A percentile compares a stretch with the other conserved stretches of the same genome.
These are phyloP conservation scores for Phytophthora kernoviae DNA, from an alignment of 352 stramenopile species.

Conservation along the genomic window DNA sequence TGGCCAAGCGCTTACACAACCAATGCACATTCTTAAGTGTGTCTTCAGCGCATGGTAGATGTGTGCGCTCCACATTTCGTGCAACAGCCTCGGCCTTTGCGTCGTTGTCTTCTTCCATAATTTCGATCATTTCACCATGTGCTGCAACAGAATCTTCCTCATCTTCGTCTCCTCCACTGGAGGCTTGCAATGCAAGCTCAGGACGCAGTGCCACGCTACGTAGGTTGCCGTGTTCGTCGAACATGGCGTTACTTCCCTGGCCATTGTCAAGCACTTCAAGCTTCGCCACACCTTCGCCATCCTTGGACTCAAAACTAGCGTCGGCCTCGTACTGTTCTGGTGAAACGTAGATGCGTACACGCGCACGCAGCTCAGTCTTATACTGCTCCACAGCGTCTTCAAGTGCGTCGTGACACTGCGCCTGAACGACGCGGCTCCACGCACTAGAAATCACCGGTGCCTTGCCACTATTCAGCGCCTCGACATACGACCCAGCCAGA, in stretches of 20 bases:
- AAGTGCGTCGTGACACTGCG: constrained; percentile 83
- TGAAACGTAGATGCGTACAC: constrained; percentile 56
- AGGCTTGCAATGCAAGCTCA: constrained; percentile 18
- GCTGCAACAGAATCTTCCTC: constrained; percentile 41
- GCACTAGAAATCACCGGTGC: constrained; percentile 88
- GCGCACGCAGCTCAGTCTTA: constrained; percentile 62
- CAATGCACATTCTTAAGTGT: constrained; percentile 67
- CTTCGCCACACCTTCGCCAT: constrained; percentile 22
- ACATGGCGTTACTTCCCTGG: constrained; percentile 67
- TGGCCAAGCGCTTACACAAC: constrained; percentile 73
- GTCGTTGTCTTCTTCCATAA: constrained; percentile 60
- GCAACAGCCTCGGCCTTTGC: constrained; percentile 21
- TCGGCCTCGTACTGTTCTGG: constrained; percentile 66
- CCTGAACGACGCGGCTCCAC: constrained; percentile 89
- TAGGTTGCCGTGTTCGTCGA: constrained; percentile 80
- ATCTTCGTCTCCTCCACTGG: constrained; percentile 17
- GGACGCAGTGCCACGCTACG: constrained; percentile 41
- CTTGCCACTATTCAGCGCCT: constrained; percentile 89
- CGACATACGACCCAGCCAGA: constrained; percentile 80
- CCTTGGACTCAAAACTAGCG: constrained; percentile 40
- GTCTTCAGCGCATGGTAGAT: constrained; percentile 66
- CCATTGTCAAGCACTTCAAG: constrained; percentile 58
- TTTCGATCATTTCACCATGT: constrained; percentile 73
- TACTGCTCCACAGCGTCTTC: constrained; percentile 80
- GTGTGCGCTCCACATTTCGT: constrained; percentile 51